Conservation (phyloP, 169 alveolate species). For the Babesia divergens region DNA sequence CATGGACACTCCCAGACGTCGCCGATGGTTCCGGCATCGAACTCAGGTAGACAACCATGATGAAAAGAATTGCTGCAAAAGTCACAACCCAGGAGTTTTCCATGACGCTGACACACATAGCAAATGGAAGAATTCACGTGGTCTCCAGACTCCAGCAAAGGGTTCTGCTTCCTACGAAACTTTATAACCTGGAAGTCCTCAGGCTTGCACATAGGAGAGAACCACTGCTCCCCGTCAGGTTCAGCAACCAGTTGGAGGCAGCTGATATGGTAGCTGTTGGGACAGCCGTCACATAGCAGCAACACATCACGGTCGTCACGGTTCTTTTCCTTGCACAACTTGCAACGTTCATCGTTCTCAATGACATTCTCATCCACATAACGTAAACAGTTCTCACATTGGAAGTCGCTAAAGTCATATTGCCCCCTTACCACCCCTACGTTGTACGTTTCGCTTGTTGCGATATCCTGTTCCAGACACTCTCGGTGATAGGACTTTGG, state of each 20-base stretch:
- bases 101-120: conserved; percentile 87
- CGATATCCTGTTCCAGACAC: conserved; percentile 71
- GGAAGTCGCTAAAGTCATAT: conserved; percentile 66
- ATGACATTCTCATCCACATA: conserved; percentile 72
- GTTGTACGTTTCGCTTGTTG: conserved; percentile 39
- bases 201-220: conserved; percentile 86
- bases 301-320: conserved; percentile 73
- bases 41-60: conserved; percentile 81
- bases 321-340: conserved; percentile 74
- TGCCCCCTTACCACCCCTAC: conserved; percentile 51
- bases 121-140: conserved; percentile 83
- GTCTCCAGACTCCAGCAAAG: conserved; percentile 68
- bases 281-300: conserved; percentile 89
- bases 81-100: conserved; percentile 87
- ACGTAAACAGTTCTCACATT: conserved; percentile 76
- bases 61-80: conserved; percentile 87
- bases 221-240: conserved; percentile 86
- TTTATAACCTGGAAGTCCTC: conserved; percentile 78
- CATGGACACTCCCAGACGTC: conserved; percentile 90
- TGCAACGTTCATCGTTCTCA: conserved; percentile 82
- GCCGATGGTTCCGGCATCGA: conserved; percentile 81
- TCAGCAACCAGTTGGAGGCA: conserved; percentile 81
- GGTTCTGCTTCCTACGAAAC: conserved; percentile 73
- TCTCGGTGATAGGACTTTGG: conserved; percentile 72
- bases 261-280: conserved; percentile 82